Evolutionary conservation across 78 protist genomes (phyloP).

Genomic region (Polysphondylium violaceum): DNA sequence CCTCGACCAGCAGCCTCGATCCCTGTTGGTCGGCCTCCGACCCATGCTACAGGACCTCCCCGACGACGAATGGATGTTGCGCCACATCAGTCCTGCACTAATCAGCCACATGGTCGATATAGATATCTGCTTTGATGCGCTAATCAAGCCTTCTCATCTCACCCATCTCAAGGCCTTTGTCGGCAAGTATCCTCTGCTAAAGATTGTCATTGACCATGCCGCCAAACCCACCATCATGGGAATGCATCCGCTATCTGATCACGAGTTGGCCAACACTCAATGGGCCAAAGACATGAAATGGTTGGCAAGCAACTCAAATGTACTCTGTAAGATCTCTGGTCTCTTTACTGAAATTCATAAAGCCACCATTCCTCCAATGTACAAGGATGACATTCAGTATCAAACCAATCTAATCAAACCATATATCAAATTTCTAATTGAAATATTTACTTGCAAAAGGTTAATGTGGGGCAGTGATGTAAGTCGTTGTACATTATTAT

Average conservation of each 20-base stretch:
- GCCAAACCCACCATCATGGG: constrained; percentile 45
- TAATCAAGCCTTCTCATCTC: constrained; percentile 5
- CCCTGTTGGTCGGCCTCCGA: constrained; percentile 2
- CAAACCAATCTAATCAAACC: constrained; percentile 8
- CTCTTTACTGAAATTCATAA: neutral
- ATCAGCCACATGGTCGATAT: neutral
- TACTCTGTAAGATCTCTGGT: constrained; percentile 14
- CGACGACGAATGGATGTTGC: constrained; percentile 29
- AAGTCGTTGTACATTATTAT: no score
- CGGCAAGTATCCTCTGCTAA: constrained; percentile 1
- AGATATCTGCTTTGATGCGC: constrained; percentile 20
- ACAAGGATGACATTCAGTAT: no score
- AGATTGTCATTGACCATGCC: constrained; percentile 43
- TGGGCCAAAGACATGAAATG: constrained; percentile 14
- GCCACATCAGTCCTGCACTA: neutral
- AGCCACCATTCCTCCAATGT: neutral
- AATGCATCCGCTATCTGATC: neutral
- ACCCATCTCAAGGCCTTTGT: neutral
- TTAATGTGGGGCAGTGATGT: constrained; percentile 39
- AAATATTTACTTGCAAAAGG: neutral
- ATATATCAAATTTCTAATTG: constrained; percentile 9
- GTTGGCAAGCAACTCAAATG: constrained; percentile 19
- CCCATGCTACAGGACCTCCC: constrained; percentile 28
- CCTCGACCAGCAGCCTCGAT: neutral
- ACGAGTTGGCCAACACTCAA: neutral